Base-by-base conservation (phyloP, 2,329 filamentous ascomycete species). In the Pseudocercospora pini-densiflorae region DNA sequence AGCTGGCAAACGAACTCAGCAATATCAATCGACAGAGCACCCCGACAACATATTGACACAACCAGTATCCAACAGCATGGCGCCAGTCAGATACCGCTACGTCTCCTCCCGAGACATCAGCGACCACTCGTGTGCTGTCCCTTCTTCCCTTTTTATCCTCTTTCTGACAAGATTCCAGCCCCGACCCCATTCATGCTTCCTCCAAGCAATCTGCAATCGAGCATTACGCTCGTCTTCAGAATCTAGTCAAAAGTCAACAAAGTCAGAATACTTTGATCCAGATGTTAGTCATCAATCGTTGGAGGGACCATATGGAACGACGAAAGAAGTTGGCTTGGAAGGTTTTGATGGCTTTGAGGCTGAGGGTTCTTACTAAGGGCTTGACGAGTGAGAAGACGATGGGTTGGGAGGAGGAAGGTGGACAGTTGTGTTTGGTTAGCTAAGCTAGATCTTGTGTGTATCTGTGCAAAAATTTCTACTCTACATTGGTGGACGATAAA, bases 31-130 rank as follows among this genome's bases (percentile, higher is more conserved):
- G 16, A 43, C 40, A 43, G 40, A 43, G 2, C 9, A 10, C 54
- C 19, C 31, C 59, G 45, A 51, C 59, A 61, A 43, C 23, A 5
- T 12, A 24, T 5, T 23, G 40, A 51, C 36, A 61, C 19, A 24
- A 3, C 47, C 24, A 16, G 24, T 16, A 2, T 19, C 29, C 14
- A 2, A 60, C 31, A 61, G n/a, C 21, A 65, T 58, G 58, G 58
- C 58, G n/a, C 57, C 63, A 61, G 49, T 61, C 63, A 53, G 63
- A 53, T 65, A 61, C 63, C 63, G 63, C 49, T 62, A 65, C 43
- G 19, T 60, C 57, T 49, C 62, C 31, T 58, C 58, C 19, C 55
- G 55, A 49, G 57, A 53, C 27, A 49, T 64, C 23, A 58, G 1
- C 24, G 10, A 29, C 16, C 58, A 45, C 7, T 27, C 55, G 16